phyloP scores from a whole-genome alignment of 352 stramenopile genomes.

The Thraustotheca clavata region DNA sequence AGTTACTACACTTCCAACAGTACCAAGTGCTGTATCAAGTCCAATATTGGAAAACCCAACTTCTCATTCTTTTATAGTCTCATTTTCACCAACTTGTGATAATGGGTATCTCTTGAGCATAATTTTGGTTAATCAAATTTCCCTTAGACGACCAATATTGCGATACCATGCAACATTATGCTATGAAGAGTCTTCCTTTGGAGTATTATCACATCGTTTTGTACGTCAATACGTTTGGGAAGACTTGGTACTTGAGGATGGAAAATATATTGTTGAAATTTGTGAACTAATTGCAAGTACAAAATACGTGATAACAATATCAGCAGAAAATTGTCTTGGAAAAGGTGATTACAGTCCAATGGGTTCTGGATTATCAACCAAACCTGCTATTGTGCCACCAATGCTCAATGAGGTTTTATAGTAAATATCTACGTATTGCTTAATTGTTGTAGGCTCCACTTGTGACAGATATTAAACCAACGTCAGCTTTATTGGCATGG shows the following conservation, averaged over 20 bases:
- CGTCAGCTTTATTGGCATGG: constrained; percentile 35
- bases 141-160: constrained; percentile 25
- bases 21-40: constrained; percentile 31
- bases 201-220: constrained; percentile 36
- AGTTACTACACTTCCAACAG: constrained; percentile 36
- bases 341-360: constrained; percentile 29
- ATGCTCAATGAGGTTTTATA: neutral
- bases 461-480: constrained; percentile 37
- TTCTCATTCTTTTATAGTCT: constrained; percentile 35
- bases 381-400: constrained; percentile 30
- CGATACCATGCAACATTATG: constrained; percentile 41
- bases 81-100: constrained; percentile 32
- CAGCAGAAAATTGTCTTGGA: constrained; percentile 41
- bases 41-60: constrained; percentile 26
- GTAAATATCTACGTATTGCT: neutral
- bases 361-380: constrained; percentile 36
- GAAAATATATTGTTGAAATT: constrained; percentile 23
- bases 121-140: neutral
- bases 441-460: constrained; percentile 17
- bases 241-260: neutral
- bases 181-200: constrained; percentile 47
- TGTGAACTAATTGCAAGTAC: constrained; percentile 31
- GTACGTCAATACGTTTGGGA: constrained; percentile 28
- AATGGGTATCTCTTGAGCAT: constrained; percentile 32
- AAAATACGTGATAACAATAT: constrained; percentile 41